These are phyloP conservation scores for Calonectria montana DNA, from an alignment of 2,329 filamentous ascomycete species.

Conservation along the genomic window DNA sequence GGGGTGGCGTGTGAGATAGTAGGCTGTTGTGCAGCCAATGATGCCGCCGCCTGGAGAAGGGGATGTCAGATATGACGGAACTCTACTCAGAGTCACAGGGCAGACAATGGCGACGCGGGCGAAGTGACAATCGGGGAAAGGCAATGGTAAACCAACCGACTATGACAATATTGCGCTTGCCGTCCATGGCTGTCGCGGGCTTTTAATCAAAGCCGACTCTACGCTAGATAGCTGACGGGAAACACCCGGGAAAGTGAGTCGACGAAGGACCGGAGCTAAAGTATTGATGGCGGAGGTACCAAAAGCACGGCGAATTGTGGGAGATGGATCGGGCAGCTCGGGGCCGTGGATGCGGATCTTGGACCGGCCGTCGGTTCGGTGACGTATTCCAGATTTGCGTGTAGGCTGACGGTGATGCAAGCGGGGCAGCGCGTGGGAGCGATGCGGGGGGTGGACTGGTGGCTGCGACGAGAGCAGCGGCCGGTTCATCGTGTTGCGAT, in stretches of 20 bases:
- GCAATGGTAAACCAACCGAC: conserved; percentile 52
- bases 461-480: background rate
- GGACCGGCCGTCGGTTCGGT: conserved; percentile 8
- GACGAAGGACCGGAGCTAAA: background rate
- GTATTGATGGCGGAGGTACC: background rate
- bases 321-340: conserved; percentile 20
- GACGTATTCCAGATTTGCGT: conserved; percentile 19
- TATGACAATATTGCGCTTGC: conserved; percentile 61
- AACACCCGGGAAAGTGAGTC: background rate
- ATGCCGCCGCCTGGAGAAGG: conserved; percentile 80
- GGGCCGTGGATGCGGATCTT: conserved; percentile 1
- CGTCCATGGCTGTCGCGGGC: conserved; percentile 44
- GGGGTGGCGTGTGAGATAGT: conserved; percentile 89
- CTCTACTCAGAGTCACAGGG: background rate
- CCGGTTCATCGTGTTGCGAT: background rate
- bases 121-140: background rate
- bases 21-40: conserved; percentile 91
- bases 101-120: background rate
- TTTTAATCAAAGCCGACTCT: background rate
- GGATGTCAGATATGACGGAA: conserved; percentile 23
- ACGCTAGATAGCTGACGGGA: background rate
- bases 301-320: background rate
- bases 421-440: background rate
- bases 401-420: conserved; percentile 6
- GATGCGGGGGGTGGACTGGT: background rate